Evolutionary conservation across 257 asterid species (phyloP).

Genomic region (Solanum peruvianum): DNA sequence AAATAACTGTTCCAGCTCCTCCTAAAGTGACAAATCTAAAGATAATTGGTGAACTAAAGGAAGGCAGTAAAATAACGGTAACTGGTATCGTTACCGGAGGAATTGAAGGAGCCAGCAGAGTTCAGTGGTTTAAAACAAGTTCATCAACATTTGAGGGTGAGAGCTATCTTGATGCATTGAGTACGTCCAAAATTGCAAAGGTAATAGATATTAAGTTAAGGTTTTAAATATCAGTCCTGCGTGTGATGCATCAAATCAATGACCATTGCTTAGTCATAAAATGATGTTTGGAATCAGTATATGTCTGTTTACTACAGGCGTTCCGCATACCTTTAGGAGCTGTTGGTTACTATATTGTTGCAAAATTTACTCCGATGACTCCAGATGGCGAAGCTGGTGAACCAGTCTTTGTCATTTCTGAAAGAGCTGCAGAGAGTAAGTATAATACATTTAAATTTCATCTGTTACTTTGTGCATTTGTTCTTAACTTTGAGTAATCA

Average conservation of each 20-base stretch:
- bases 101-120: conserved; percentile 97
- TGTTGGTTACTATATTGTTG: conserved; percentile 67
- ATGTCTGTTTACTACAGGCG: conserved; percentile 39
- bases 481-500: not conserved
- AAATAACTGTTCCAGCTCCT: conserved; percentile 53
- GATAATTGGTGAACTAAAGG: conserved; percentile 90
- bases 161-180: conserved; percentile 66
- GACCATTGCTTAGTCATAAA: not conserved
- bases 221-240: not conserved
- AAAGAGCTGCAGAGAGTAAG: conserved; percentile 69
- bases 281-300: not conserved
- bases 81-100: conserved; percentile 95
- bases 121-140: conserved; percentile 91
- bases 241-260: not conserved
- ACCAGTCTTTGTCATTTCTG: conserved; percentile 75
- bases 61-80: conserved; percentile 87
- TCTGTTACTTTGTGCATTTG: not conserved
- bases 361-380: conserved; percentile 92
- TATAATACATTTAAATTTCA: not conserved
- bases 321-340: conserved; percentile 94
- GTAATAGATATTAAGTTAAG: conserved; percentile 17
- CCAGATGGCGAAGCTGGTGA: conserved; percentile 99
- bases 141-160: conserved; percentile 60
- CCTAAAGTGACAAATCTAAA: conserved; percentile 73
- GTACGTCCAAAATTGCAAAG: conserved; percentile 89